Evolutionary conservation across 2,329 filamentous ascomycete genomes (phyloP).

Genomic region (Trichoderma sp.): DNA sequence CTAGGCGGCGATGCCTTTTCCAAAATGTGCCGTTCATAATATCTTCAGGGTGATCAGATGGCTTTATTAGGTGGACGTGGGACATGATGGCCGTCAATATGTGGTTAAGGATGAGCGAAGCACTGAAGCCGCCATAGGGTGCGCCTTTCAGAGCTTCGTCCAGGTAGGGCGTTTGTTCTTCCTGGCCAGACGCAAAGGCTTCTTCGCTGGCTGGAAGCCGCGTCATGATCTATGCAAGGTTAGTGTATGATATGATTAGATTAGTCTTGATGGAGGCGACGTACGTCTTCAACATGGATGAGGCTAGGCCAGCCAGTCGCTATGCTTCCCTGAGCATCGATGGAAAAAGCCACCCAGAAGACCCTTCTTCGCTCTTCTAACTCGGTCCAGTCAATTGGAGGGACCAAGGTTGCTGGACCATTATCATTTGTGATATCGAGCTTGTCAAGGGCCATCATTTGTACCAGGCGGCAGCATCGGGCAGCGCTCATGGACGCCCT

Average conservation of each 20-base stretch:
- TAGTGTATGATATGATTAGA: not conserved
- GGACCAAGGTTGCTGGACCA: slow-evolving; percentile 70
- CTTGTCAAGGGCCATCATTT: slow-evolving; percentile 83
- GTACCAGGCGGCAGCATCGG: slow-evolving; percentile 65
- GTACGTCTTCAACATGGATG: slow-evolving; percentile 69
- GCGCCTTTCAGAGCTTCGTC: slow-evolving; percentile 62
- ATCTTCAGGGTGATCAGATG: slow-evolving; percentile 71
- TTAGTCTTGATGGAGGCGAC: slow-evolving; percentile 12
- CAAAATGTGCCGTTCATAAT: slow-evolving; percentile 78
- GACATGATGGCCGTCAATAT: slow-evolving; percentile 81
- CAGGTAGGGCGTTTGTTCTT: slow-evolving; percentile 62
- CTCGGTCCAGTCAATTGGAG: slow-evolving; percentile 78
- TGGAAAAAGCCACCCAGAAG: slow-evolving; percentile 82
- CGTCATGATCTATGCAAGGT: slow-evolving; percentile 58
- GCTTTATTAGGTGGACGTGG: slow-evolving; percentile 71
- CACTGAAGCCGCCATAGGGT: slow-evolving; percentile 68
- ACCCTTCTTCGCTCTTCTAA: slow-evolving; percentile 71
- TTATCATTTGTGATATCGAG: slow-evolving; percentile 65
- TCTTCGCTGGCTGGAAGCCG: slow-evolving; percentile 78
- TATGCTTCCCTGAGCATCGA: slow-evolving; percentile 81
- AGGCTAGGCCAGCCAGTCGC: slow-evolving; percentile 88
- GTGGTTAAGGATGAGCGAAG: slow-evolving; percentile 69
- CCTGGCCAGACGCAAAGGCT: slow-evolving; percentile 65
- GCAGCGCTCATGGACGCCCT: slow-evolving; percentile 81
- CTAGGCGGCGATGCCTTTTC: slow-evolving; percentile 78